phyloP scores from a whole-genome alignment of 352 stramenopile genomes.

The Phytophthora litchii region DNA sequence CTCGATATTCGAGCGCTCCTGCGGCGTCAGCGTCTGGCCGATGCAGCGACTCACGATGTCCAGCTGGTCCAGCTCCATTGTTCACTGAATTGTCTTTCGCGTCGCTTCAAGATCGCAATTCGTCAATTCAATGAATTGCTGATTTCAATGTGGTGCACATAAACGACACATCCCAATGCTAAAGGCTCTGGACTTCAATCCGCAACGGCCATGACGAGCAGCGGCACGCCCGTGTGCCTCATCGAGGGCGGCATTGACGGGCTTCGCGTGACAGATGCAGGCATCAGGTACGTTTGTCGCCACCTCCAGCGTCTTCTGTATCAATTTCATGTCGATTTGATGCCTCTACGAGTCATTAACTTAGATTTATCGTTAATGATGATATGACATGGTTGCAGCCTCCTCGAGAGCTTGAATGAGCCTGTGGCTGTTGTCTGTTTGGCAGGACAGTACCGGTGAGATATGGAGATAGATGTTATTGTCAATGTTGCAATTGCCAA shows the following conservation, averaged over 20 bases:
- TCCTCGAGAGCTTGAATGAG: constrained; percentile 69
- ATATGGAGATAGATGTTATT: neutral
- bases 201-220: constrained; percentile 21
- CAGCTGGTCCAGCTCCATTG: constrained; percentile 80
- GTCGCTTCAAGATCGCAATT: constrained; percentile 43
- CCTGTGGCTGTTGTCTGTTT: constrained; percentile 82
- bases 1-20: constrained; percentile 82
- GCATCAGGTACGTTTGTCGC: constrained; percentile 41
- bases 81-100: constrained; percentile 19
- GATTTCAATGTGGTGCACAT: constrained; percentile 15
- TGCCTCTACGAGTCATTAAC: constrained; percentile 8
- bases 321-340: neutral
- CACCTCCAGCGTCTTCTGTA: neutral
- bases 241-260: constrained; percentile 57
- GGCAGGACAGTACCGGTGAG: constrained; percentile 78
- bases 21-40: constrained; percentile 68
- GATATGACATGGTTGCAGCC: constrained; percentile 28
- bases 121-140: constrained; percentile 32
- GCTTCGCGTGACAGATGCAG: constrained; percentile 58
- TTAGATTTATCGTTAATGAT: constrained; percentile 1
- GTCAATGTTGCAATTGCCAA: neutral
- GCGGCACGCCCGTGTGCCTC: constrained; percentile 56
- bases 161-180: constrained; percentile 25
- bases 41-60: constrained; percentile 75
- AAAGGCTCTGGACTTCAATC: constrained; percentile 19